Evolutionary conservation across 352 stramenopile species (phyloP).

Genomic region (Globisporangium acanthophoron): DNA sequence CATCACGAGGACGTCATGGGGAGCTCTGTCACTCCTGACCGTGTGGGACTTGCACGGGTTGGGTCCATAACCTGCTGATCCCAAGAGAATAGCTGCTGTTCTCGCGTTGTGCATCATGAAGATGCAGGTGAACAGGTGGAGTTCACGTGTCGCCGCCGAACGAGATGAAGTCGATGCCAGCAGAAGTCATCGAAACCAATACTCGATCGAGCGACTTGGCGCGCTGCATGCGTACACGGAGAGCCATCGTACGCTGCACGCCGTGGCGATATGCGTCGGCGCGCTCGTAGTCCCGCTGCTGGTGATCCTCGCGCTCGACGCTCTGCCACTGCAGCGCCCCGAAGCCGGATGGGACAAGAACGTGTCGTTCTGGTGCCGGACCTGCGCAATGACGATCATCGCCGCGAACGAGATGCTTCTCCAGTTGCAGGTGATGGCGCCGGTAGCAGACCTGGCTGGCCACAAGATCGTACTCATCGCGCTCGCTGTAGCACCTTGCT

Average conservation of each 20-base stretch:
- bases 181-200: conserved; percentile 2
- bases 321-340: conserved; percentile 4
- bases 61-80: too few species aligned
- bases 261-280: conserved; percentile 12
- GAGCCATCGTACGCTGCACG: not conserved
- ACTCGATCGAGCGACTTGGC: conserved; percentile 7
- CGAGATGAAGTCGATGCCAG: too few species aligned
- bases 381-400: not conserved
- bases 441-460: not conserved
- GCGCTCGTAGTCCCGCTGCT: not conserved
- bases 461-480: not conserved
- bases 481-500: not conserved
- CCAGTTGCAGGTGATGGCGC: conserved; percentile 1
- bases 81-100: too few species aligned
- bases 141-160: too few species aligned
- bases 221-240: not conserved
- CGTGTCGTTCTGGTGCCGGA: not conserved
- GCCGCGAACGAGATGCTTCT: not conserved
- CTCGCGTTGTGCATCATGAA: too few species aligned
- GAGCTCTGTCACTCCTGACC: too few species aligned
- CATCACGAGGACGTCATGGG: too few species aligned
- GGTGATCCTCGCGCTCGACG: conserved; percentile 2
- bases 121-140: too few species aligned
- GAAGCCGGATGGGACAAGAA: conserved; percentile 3
- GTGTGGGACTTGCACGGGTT: too few species aligned